These are phyloP conservation scores for Fusarium liriodendri DNA, from an alignment of 2,329 filamentous ascomycete species.

Conservation along the genomic window DNA sequence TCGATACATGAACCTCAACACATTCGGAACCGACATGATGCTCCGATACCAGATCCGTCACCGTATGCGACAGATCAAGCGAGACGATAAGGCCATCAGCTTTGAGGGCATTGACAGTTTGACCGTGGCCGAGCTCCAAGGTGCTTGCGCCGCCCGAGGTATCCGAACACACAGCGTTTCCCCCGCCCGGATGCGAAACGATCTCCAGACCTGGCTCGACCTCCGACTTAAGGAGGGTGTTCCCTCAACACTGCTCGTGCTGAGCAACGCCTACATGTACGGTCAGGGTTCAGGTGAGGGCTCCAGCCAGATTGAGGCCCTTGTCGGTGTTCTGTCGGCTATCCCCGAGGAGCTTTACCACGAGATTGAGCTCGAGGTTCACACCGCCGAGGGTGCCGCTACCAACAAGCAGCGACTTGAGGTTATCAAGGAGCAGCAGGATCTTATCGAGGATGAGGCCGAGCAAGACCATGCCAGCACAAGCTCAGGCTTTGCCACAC, in stretches of 20 bases:
- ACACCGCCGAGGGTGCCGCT: conserved; percentile 94
- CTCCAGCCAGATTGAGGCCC: conserved; percentile 89
- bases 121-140: conserved; percentile 93
- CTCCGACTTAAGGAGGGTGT: conserved; percentile 92
- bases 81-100: conserved; percentile 93
- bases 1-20: conserved; percentile 97
- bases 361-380: conserved; percentile 98
- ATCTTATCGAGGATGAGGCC: conserved; percentile 97
- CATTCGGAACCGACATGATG: conserved; percentile 97
- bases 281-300: conserved; percentile 89
- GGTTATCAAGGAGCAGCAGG: conserved; percentile 97
- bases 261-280: conserved; percentile 99
- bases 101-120: conserved; percentile 94
- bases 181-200: conserved; percentile 86
- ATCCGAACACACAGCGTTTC: conserved; percentile 94
- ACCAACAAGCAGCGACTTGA: conserved; percentile 99
- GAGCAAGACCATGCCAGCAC: conserved; percentile 88
- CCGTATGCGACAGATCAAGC: conserved; percentile 99
- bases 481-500: conserved; percentile 77
- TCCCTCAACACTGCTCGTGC: conserved; percentile 93
- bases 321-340: conserved; percentile 90
- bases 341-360: conserved; percentile 99
- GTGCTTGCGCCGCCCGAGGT: conserved; percentile 89
- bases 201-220: conserved; percentile 94
- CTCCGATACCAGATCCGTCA: conserved; percentile 96